phyloP scores from a whole-genome alignment of 768 basidiomycete species.

The Pulveroboletus sp. region DNA sequence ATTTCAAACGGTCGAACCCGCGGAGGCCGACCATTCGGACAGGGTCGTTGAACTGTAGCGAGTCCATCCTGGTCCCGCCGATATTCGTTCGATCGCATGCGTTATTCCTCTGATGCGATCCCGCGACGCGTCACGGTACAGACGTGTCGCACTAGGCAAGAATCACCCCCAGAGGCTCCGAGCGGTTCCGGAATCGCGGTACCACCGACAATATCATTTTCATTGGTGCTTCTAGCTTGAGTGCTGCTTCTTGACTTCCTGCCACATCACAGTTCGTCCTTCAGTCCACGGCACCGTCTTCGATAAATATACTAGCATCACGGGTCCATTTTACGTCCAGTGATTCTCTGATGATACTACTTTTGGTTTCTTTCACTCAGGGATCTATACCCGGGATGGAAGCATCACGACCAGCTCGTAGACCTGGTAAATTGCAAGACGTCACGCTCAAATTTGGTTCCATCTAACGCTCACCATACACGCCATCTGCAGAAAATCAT shows the following conservation, averaged over 20 bases:
- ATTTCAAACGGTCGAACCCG: constrained; percentile 8
- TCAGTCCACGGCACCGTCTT: neutral
- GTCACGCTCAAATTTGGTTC: constrained; percentile 10
- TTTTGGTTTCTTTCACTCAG: neutral
- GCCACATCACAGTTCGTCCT: neutral
- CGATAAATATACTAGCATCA: neutral
- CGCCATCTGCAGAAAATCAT: neutral
- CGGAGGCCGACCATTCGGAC: constrained; percentile 3
- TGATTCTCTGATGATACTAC: neutral
- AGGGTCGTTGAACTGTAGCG: too few species aligned
- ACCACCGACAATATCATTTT: neutral
- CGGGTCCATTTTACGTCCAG: constrained; percentile 6
- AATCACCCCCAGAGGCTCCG: neutral
- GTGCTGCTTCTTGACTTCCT: constrained; percentile 1
- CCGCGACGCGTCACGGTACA: constrained; percentile 11
- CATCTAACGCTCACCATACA: neutral
- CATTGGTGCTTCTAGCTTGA: constrained; percentile 16
- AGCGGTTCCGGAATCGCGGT: constrained; percentile 14
- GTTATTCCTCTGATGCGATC: neutral
- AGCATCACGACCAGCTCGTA: neutral
- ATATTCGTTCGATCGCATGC: neutral
- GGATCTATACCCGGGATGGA: neutral
- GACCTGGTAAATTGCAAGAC: neutral
- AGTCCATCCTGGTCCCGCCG: neutral
- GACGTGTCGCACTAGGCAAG: constrained; percentile 3